Evolutionary conservation across 768 basidiomycete species (phyloP).

Genomic region (Sporobolomyces pararoseus): DNA sequence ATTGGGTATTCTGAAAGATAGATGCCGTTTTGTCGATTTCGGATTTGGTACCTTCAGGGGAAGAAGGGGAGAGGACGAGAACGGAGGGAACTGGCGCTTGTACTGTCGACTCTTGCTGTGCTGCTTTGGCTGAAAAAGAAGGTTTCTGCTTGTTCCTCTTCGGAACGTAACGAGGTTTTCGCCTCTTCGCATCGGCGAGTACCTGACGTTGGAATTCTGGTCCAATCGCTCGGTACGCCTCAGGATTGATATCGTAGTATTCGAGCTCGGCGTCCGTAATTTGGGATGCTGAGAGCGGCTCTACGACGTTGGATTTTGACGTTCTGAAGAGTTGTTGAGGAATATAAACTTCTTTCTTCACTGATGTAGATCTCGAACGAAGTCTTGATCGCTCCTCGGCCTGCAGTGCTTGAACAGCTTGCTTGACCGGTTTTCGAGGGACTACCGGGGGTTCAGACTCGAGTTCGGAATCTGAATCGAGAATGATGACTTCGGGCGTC

Average conservation of each 20-base stretch:
- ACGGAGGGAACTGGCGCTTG: neutral
- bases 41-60: neutral
- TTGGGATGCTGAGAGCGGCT: neutral
- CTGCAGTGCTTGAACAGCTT: too few relatives aligned
- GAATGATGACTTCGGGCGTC: slow-evolving; percentile 6
- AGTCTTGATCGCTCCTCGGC: too few relatives aligned
- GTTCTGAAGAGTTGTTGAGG: slow-evolving; percentile 44
- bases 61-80: slow-evolving; percentile 55
- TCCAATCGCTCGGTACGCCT: slow-evolving; percentile 65
- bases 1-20: neutral
- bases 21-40: neutral
- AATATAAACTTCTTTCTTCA: slow-evolving; percentile 7
- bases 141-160: slow-evolving; percentile 4
- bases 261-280: slow-evolving; percentile 55
- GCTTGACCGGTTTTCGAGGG: too few relatives aligned
- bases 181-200: slow-evolving; percentile 52
- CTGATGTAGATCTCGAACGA: too few relatives aligned
- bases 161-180: slow-evolving; percentile 19
- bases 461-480: slow-evolving; percentile 31
- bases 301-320: neutral
- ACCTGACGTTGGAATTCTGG: slow-evolving; percentile 68
- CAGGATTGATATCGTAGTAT: slow-evolving; percentile 68
- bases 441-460: neutral
- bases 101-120: neutral
- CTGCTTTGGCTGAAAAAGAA: neutral